Evolutionary conservation across 2,329 filamentous ascomycete species (phyloP).

Genomic region (Setomelanomma holmii): DNA sequence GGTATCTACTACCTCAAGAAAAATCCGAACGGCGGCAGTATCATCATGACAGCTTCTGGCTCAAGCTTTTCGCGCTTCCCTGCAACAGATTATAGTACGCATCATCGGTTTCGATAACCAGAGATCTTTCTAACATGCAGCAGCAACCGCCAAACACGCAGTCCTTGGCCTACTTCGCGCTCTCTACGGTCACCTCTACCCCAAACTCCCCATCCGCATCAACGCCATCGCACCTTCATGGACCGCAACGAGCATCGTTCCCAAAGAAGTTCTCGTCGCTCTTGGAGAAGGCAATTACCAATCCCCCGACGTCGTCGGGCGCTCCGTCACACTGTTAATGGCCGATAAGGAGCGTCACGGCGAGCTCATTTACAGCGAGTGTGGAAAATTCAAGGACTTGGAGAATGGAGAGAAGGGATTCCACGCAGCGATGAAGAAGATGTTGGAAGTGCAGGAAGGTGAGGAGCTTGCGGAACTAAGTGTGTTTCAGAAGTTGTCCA

Average conservation of each 20-base stretch:
- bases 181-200: slow-evolving; percentile 27
- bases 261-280: slow-evolving; percentile 11
- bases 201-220: slow-evolving; percentile 38
- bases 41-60: slow-evolving; percentile 41
- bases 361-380: slow-evolving; percentile 34
- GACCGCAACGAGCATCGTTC: slow-evolving; percentile 39
- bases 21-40: slow-evolving; percentile 33
- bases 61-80: slow-evolving; percentile 37
- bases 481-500: slow-evolving; percentile 6
- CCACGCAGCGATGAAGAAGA: slow-evolving; percentile 20
- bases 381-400: slow-evolving; percentile 33
- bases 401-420: slow-evolving; percentile 36
- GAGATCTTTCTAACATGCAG: slow-evolving; percentile 5
- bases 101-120: not conserved
- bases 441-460: slow-evolving; percentile 17
- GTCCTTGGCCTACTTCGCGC: slow-evolving; percentile 41
- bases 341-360: slow-evolving; percentile 33
- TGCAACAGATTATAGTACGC: slow-evolving; percentile 40
- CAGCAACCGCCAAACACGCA: slow-evolving; percentile 41
- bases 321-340: slow-evolving; percentile 34
- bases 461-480: slow-evolving; percentile 11
- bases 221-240: slow-evolving; percentile 43
- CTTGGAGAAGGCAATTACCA: slow-evolving; percentile 29
- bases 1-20: slow-evolving; percentile 37
- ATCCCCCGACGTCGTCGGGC: slow-evolving; percentile 32